A percentile compares a stretch with the other conserved stretches of the same genome.
Conservation (phyloP, 306 rosid species). For the Castanea sativa region DNA sequence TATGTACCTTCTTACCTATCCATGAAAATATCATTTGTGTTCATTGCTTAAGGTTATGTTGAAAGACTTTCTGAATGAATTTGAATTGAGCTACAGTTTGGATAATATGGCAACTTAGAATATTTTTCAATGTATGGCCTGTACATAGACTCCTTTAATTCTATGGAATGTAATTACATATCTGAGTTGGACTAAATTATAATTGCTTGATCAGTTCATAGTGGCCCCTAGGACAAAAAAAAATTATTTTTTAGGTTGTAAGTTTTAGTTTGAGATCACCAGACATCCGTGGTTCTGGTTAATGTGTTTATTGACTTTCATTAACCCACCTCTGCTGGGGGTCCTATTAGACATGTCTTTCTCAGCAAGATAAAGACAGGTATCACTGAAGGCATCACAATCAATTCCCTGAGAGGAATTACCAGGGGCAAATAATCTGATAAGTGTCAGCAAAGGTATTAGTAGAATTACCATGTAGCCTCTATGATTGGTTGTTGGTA, state of each 20-base stretch:
- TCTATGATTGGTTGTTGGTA: too few relatives aligned
- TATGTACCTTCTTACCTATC: constrained; percentile 27
- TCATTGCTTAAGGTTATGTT: background rate
- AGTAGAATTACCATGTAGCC: too few relatives aligned
- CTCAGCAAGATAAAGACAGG: too few relatives aligned
- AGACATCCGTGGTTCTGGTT: background rate
- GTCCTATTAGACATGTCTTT: too few relatives aligned
- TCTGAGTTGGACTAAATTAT: background rate
- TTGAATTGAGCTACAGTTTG: background rate
- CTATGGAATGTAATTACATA: background rate
- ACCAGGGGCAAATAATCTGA: too few relatives aligned
- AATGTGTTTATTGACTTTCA: too few relatives aligned
- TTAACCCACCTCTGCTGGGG: too few relatives aligned
- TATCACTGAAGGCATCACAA: too few relatives aligned
- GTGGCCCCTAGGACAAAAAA: background rate
- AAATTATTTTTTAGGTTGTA: background rate
- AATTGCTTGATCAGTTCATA: background rate
- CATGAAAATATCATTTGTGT: background rate
- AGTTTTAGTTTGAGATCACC: background rate
- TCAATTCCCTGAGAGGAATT: too few relatives aligned
- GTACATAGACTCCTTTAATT: background rate
- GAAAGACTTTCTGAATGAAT: background rate
- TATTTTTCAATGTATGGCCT: background rate
- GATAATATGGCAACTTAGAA: background rate
- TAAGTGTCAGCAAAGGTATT: too few relatives aligned